A percentile compares a stretch with the other conserved stretches of the same genome.
phyloP scores from a whole-genome alignment of 148 eudicot genomes.

The Rheum nobile region DNA sequence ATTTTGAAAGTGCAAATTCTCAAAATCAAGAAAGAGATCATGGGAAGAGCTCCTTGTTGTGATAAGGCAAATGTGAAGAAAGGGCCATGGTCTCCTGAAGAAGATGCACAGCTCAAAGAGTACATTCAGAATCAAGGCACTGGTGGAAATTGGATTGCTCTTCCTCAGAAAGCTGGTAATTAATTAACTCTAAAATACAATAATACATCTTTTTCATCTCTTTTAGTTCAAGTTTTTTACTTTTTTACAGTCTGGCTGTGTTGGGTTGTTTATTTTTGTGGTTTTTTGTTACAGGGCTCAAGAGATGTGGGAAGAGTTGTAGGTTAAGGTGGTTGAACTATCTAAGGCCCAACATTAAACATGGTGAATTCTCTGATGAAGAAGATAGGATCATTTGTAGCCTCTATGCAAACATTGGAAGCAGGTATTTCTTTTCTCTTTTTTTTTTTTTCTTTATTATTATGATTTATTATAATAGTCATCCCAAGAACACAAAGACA shows the following conservation, averaged over 20 bases:
- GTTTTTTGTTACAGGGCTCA: conserved; percentile 29
- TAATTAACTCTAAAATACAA: neutral
- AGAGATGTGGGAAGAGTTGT: conserved; percentile 80
- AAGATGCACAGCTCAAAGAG: conserved; percentile 62
- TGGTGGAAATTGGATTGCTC: conserved; percentile 73
- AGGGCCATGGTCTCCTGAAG: conserved; percentile 92
- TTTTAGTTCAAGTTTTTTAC: too few relatives aligned
- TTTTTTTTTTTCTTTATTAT: neutral
- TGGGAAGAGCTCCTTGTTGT: conserved; percentile 93
- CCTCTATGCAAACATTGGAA: conserved; percentile 64
- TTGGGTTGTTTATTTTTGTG: neutral
- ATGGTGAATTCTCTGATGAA: conserved; percentile 67
- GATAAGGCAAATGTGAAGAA: conserved; percentile 84
- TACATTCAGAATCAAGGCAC: conserved; percentile 53
- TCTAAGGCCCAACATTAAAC: conserved; percentile 69
- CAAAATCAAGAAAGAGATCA: conserved; percentile 9
- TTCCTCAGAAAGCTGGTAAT: conserved; percentile 72
- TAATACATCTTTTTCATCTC: neutral
- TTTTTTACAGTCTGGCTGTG: neutral
- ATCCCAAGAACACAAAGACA: neutral
- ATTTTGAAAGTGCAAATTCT: neutral
- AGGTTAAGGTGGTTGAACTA: conserved; percentile 82
- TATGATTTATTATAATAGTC: neutral
- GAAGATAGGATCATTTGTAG: conserved; percentile 61
- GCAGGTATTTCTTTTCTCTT: conserved; percentile 37